Evolutionary conservation across 78 protist genomes (phyloP).

Genomic region (Thecamonas trahens): DNA sequence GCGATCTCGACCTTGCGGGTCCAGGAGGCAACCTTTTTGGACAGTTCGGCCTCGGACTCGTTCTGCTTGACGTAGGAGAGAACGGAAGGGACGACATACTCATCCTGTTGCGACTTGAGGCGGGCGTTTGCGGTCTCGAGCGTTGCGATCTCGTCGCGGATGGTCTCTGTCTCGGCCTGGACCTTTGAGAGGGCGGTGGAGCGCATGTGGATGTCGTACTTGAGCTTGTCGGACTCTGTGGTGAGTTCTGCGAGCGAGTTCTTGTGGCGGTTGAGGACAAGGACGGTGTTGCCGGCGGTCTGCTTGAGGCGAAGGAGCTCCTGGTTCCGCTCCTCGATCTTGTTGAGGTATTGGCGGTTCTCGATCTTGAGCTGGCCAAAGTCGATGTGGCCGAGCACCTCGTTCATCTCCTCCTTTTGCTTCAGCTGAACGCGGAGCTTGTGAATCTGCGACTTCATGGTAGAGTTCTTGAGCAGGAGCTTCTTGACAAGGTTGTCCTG

Average conservation of each 20-base stretch:
- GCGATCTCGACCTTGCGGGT: slow-evolving; percentile 66
- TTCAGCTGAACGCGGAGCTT: slow-evolving; percentile 40
- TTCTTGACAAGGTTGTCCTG: slow-evolving; percentile 29
- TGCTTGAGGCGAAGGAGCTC: slow-evolving; percentile 57
- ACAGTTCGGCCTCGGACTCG: slow-evolving; percentile 21
- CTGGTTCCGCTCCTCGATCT: slow-evolving; percentile 61
- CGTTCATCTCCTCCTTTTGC: slow-evolving; percentile 68
- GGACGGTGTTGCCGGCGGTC: slow-evolving; percentile 50
- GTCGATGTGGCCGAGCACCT: slow-evolving; percentile 54
- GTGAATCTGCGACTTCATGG: slow-evolving; percentile 20
- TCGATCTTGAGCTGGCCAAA: slow-evolving; percentile 79
- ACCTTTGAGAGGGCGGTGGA: background rate
- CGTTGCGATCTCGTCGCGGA: slow-evolving; percentile 16
- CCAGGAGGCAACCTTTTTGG: slow-evolving; percentile 18
- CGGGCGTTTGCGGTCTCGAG: slow-evolving; percentile 11
- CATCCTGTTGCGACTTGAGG: slow-evolving; percentile 19
- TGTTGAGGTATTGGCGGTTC: slow-evolving; percentile 58
- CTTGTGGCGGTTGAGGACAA: slow-evolving; percentile 28
- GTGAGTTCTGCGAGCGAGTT: slow-evolving; percentile 7
- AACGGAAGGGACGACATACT: slow-evolving; percentile 13
- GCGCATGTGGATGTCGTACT: slow-evolving; percentile 3
- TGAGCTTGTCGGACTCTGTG: slow-evolving; percentile 13
- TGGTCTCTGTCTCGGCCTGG: background rate
- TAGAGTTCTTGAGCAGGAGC: slow-evolving; percentile 31
- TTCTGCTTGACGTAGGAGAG: slow-evolving; percentile 43